phyloP scores from a whole-genome alignment of 306 rosid species.

The Glycine latifolia region DNA sequence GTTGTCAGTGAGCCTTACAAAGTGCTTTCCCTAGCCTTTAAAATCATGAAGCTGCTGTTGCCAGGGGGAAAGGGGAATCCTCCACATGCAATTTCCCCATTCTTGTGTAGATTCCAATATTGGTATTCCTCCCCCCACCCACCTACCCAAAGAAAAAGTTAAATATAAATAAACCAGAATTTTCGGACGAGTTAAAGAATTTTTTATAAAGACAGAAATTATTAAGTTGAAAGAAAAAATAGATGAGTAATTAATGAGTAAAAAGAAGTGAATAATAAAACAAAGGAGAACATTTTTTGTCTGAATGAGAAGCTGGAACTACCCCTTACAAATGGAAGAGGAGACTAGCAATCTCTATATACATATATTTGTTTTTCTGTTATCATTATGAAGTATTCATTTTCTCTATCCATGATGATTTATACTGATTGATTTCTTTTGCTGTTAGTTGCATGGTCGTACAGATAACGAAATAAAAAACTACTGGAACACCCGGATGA shows the following conservation, averaged over 20 bases:
- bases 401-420: slow-evolving; percentile 20
- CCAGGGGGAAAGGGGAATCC: not conserved
- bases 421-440: slow-evolving; percentile 48
- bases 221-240: not conserved
- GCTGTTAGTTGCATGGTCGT: slow-evolving; percentile 89
- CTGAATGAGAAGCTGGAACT: not conserved
- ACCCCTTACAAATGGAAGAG: slow-evolving; percentile 3
- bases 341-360: slow-evolving; percentile 1
- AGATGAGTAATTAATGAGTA: slow-evolving; percentile 17
- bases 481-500: slow-evolving; percentile 96
- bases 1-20: not conserved
- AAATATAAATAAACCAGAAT: not conserved
- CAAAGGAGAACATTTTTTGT: not conserved
- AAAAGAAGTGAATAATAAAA: slow-evolving; percentile 17
- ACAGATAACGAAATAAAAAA: slow-evolving; percentile 98
- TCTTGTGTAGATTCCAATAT: not conserved
- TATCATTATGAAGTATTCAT: slow-evolving; percentile 15
- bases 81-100: no score
- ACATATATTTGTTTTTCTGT: slow-evolving; percentile 18
- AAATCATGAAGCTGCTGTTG: not conserved
- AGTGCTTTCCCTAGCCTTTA: not conserved
- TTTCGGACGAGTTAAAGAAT: not conserved
- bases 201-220: not conserved
- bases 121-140: not conserved
- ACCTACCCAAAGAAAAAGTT: not conserved